Evolutionary conservation across 1,284 basidiomycete genomes (phyloP), one percentile per base, ranked within the genome.

Genomic region (Abortiporus biennis): DNA sequence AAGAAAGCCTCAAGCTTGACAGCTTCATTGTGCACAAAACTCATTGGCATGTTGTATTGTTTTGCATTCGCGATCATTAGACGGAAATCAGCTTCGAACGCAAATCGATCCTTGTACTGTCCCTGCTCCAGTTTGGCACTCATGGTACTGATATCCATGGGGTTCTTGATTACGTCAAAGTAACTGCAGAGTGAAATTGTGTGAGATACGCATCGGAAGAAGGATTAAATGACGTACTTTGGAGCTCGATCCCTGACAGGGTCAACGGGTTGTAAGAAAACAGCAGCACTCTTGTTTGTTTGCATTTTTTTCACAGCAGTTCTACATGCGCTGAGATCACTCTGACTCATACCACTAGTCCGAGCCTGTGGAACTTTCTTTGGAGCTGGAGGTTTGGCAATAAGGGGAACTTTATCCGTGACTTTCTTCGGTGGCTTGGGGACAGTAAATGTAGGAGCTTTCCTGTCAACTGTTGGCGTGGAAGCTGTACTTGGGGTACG

Each of bases 101-200:
- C 85, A 56, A 85, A 80, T 17, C 93, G 82, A 54, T 89, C 79
- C 47, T 80, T 76, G 67, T 98, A 99, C 40, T 93, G 78, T 0
- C 92, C 92, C 46, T 76, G 80, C 54, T 92, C 84, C 19, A 99
- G 68, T 63, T 96, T 98, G 42, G 87, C 87, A 16, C 74, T 71
- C 68, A 96, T 89, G 0, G 92, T 94, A 38, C 82, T 83, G 11
- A 99, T 70, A 60, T 99, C 95, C 91, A 99, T 98, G 0, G 96
- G 95, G 12, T 85, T 72, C 60, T 89, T 88, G 64, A 99, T 88
- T 45, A 95, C 67, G 40, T 88, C 80, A 54, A 92, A 92, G 63
- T 98, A 98, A 51, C 90, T 92, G 49, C 24, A 20, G 43, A 19
- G 44, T 47, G 3, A 35, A 29, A 20, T 36, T 31, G 29, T 43